These are phyloP conservation scores for Quercus tomentella DNA, from an alignment of 331 rosid species.

Conservation along the genomic window DNA sequence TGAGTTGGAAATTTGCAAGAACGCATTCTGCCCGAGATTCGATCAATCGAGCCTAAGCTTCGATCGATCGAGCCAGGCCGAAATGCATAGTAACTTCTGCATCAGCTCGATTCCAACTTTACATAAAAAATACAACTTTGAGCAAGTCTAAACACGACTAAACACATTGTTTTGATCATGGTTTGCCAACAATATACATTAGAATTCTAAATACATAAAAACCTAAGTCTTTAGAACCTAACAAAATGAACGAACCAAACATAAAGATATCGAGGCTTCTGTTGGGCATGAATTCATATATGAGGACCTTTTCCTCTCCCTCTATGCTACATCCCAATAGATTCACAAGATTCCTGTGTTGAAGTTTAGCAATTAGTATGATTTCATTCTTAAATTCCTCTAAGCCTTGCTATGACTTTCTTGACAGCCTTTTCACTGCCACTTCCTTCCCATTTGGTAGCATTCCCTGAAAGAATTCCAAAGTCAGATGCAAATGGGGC, in stretches of 20 bases:
- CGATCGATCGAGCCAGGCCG: too few relatives aligned
- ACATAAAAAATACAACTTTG: too few relatives aligned
- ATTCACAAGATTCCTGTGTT: neutral
- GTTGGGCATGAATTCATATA: conserved; percentile 14
- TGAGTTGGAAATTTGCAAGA: too few relatives aligned
- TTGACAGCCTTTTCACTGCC: neutral
- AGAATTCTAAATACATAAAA: too few relatives aligned
- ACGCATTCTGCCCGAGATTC: too few relatives aligned
- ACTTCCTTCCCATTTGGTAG: neutral
- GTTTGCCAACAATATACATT: too few relatives aligned
- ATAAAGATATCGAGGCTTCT: conserved; percentile 37
- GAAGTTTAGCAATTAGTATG: neutral
- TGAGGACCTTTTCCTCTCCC: neutral
- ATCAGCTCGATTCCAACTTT: too few relatives aligned
- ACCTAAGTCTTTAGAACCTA: too few relatives aligned
- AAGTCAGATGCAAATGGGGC: neutral
- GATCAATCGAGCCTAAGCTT: too few relatives aligned
- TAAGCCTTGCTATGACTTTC: conserved; percentile 6
- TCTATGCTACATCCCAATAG: conserved; percentile 1
- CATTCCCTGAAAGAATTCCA: neutral
- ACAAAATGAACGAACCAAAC: conserved; percentile 26
- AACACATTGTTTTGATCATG: too few relatives aligned
- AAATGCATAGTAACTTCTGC: too few relatives aligned
- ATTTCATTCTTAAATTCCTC: neutral
- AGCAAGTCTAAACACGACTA: too few relatives aligned